These are phyloP conservation scores for Leucaena leucocephala DNA, from an alignment of 306 rosid species.

Conservation along the genomic window DNA sequence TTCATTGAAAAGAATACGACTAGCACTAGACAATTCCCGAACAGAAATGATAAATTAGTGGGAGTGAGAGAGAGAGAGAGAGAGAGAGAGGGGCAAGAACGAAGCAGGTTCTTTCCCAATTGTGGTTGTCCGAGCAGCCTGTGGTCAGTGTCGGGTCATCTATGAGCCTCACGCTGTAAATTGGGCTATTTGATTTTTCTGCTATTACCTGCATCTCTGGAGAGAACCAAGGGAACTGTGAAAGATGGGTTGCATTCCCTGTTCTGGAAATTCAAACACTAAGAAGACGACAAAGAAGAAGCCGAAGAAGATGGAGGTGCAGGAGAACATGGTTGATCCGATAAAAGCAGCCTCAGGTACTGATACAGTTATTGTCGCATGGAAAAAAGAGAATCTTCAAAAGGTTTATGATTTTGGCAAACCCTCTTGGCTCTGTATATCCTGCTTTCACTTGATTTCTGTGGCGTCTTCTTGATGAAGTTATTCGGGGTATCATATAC, in stretches of 20 bases:
- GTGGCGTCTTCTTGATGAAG: conserved; percentile 22
- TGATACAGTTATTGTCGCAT: background rate
- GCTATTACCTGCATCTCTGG: background rate
- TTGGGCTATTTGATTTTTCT: conserved; percentile 15
- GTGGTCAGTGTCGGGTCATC: conserved; percentile 44
- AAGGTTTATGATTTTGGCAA: conserved; percentile 25
- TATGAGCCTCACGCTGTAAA: conserved; percentile 23
- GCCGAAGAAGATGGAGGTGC: conserved; percentile 53
- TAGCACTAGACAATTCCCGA: conserved; percentile 4
- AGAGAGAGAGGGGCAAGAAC: conserved; percentile 14
- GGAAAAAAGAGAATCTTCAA: background rate
- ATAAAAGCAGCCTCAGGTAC: conserved; percentile 71
- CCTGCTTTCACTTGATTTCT: conserved; percentile 38
- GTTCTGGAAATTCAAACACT: conserved; percentile 71
- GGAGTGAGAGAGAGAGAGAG: conserved; percentile 20
- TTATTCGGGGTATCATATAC: conserved; percentile 8
- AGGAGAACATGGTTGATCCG: conserved; percentile 55
- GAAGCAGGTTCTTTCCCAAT: conserved; percentile 40
- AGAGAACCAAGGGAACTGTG: conserved; percentile 12
- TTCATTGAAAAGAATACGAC: conserved; percentile 5
- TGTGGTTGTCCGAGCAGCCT: conserved; percentile 35
- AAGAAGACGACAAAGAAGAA: conserved; percentile 55
- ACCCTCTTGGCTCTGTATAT: conserved; percentile 38
- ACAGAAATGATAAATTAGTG: conserved; percentile 19
- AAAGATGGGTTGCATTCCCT: conserved; percentile 90